Conservation (phyloP, 345 rosid species). For the Geranium rotundifolium region DNA sequence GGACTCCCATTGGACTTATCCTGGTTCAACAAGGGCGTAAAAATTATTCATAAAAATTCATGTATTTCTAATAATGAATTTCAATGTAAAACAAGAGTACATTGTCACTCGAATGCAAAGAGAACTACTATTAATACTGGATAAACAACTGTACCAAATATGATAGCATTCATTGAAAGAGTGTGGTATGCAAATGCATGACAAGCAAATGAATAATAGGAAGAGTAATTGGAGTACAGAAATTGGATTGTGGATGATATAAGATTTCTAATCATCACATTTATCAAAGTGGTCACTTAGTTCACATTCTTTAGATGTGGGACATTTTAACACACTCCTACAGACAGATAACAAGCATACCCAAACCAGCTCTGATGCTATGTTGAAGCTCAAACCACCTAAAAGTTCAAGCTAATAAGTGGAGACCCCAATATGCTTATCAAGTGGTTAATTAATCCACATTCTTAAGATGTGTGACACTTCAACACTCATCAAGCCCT, state of each 20-base stretch:
- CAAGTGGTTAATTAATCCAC: too few species aligned
- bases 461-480: too few species aligned
- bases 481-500: background rate
- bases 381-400: too few species aligned
- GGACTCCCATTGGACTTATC: slow-evolving; percentile 61
- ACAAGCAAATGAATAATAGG: too few species aligned
- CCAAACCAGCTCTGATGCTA: too few species aligned
- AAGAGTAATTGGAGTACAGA: background rate
- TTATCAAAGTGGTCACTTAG: too few species aligned
- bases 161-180: background rate
- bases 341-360: too few species aligned
- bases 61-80: background rate
- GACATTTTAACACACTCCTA: too few species aligned
- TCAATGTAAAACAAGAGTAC: background rate
- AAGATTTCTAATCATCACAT: background rate
- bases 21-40: slow-evolving; percentile 21
- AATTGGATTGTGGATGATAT: background rate
- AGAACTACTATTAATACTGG: background rate
- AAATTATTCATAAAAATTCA: slow-evolving; percentile 2
- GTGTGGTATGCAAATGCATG: background rate
- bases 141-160: too few species aligned
- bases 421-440: too few species aligned
- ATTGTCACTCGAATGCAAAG: background rate
- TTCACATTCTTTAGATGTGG: too few species aligned
- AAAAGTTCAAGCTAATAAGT: too few species aligned